These are phyloP conservation scores for Nannizziopsis arthrosporioides DNA, from an alignment of 2,329 filamentous ascomycete genomes.

Conservation along the genomic window DNA sequence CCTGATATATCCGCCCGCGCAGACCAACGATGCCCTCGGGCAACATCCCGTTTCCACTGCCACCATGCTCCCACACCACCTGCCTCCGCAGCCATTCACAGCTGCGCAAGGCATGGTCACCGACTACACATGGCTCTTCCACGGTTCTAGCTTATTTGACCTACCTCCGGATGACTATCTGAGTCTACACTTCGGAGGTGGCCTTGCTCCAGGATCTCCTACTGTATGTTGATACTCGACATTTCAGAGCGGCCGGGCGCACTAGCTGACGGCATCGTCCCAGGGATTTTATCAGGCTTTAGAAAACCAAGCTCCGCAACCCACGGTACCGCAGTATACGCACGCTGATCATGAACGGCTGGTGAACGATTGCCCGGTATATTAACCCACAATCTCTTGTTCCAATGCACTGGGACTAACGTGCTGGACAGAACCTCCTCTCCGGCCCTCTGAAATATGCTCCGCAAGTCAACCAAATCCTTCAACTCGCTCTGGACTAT, in stretches of 20 bases:
- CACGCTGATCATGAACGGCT: slow-evolving; percentile 13
- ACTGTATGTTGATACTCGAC: not conserved
- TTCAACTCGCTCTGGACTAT: slow-evolving; percentile 16
- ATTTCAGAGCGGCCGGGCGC: not conserved
- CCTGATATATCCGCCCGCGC: slow-evolving; percentile 1
- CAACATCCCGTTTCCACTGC: slow-evolving; percentile 9
- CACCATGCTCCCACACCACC: slow-evolving; percentile 8
- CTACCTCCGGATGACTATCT: slow-evolving; percentile 17
- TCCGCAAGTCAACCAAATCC: slow-evolving; percentile 10
- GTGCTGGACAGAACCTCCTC: slow-evolving; percentile 8
- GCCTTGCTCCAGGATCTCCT: slow-evolving; percentile 6
- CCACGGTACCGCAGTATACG: slow-evolving; percentile 6
- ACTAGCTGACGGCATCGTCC: not conserved
- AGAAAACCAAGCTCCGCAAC: slow-evolving; percentile 6
- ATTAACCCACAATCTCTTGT: not conserved
- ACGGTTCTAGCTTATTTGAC: slow-evolving; percentile 14
- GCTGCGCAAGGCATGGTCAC: slow-evolving; percentile 5
- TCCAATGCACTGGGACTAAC: not conserved
- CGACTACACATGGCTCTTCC: slow-evolving; percentile 16
- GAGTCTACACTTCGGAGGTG: slow-evolving; percentile 14
- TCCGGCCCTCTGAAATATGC: slow-evolving; percentile 12
- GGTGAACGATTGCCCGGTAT: slow-evolving; percentile 13
- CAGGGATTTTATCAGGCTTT: slow-evolving; percentile 12
- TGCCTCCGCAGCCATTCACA: slow-evolving; percentile 9
- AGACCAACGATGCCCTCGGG: slow-evolving; percentile 6